Evolutionary conservation across 306 rosid species (phyloP).

Genomic region (Dicorynia guianensis): DNA sequence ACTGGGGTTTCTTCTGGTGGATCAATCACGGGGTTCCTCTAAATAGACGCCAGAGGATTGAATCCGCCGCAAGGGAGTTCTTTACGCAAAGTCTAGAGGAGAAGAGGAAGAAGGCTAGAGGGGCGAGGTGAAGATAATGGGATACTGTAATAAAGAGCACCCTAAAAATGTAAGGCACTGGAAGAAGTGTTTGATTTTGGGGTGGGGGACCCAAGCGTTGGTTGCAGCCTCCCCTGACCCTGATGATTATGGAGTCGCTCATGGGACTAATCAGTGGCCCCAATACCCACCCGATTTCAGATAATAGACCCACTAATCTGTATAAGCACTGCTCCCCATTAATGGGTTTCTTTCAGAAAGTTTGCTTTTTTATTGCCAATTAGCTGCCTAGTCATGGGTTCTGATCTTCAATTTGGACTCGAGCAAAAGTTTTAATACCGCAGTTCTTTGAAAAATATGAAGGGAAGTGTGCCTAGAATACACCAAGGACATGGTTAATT

Average conservation of each 20-base stretch:
- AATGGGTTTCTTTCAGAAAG: too few relatives aligned
- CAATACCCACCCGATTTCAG: conserved; percentile 57
- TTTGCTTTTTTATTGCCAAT: too few relatives aligned
- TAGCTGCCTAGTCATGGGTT: too few relatives aligned
- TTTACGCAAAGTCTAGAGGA: conserved; percentile 64
- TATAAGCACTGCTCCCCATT: too few relatives aligned
- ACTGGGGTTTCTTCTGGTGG: conserved; percentile 85
- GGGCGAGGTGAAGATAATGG: conserved; percentile 37
- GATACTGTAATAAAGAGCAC: conserved; percentile 66
- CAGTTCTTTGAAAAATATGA: background rate
- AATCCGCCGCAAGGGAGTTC: conserved; percentile 50
- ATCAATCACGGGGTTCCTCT: conserved; percentile 65
- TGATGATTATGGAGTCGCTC: conserved; percentile 37
- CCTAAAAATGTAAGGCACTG: conserved; percentile 83
- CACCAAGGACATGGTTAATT: conserved; percentile 52
- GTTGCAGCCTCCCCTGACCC: conserved; percentile 48
- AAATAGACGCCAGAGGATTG: conserved; percentile 41
- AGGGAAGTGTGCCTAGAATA: conserved; percentile 60
- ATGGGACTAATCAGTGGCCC: conserved; percentile 64
- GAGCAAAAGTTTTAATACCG: too few relatives aligned
- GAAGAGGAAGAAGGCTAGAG: conserved; percentile 63
- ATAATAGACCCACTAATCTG: conserved; percentile 32
- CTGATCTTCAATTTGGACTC: too few relatives aligned
- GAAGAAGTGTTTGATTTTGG: conserved; percentile 70
- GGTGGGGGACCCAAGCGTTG: conserved; percentile 47